Evolutionary conservation across 2,329 filamentous ascomycete species (phyloP).

Genomic region (Epichloe coenophiala): DNA sequence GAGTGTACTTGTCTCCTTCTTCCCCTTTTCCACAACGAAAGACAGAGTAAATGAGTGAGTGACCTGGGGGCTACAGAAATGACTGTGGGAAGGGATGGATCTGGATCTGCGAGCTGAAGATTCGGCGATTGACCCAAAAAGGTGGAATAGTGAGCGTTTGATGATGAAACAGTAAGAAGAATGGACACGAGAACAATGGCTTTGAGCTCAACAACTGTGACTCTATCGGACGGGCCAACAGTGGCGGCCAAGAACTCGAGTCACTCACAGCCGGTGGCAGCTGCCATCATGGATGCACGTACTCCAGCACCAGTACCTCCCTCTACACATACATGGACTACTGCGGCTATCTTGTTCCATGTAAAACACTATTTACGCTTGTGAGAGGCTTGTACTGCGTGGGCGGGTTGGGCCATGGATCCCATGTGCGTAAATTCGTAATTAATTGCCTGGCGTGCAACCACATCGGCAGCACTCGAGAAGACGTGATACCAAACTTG

Average conservation of each 20-base stretch:
- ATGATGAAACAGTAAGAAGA: neutral
- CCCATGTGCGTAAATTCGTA: no score
- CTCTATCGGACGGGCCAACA: no score
- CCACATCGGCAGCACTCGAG: no score
- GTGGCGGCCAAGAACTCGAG: no score
- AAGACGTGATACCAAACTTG: no score
- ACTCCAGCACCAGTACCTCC: no score
- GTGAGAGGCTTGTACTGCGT: neutral
- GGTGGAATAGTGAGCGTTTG: neutral
- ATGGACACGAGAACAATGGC: neutral
- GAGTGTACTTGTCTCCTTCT: neutral
- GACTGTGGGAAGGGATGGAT: neutral
- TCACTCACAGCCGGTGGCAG: neutral
- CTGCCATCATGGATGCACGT: neutral
- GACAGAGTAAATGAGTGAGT: neutral
- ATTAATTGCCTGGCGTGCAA: no score
- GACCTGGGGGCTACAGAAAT: neutral
- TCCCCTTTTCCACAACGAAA: neutral
- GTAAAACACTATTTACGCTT: neutral
- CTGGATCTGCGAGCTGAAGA: neutral
- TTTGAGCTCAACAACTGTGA: neutral
- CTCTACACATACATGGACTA: no score
- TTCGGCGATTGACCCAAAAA: neutral
- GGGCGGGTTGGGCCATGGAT: neutral
- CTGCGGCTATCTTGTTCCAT: neutral